Conservation (phyloP, 1,284 basidiomycete species). For the Megacollybia platyphylla region DNA sequence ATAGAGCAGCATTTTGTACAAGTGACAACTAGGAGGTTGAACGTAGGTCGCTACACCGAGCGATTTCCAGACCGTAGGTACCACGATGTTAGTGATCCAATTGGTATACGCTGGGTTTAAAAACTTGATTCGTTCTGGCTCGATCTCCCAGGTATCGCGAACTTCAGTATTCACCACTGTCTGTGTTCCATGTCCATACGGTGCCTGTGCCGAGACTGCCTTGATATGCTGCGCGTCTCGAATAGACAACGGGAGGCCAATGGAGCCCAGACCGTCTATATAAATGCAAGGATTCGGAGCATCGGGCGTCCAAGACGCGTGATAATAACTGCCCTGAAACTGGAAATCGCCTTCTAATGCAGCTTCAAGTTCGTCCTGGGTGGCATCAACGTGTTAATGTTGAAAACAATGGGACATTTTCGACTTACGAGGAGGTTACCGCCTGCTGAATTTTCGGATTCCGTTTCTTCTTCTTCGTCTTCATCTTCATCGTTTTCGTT, state of each 20-base stretch:
- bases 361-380: neutral
- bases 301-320: slow-evolving; percentile 1
- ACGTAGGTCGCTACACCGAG: neutral
- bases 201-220: slow-evolving; percentile 17
- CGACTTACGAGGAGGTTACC: neutral
- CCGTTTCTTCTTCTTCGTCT: neutral
- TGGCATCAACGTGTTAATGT: neutral
- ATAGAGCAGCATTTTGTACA: slow-evolving; percentile 1
- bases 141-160: slow-evolving; percentile 29
- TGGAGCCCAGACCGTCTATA: slow-evolving; percentile 11
- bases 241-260: slow-evolving; percentile 24
- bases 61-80: neutral
- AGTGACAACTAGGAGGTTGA: slow-evolving; percentile 1
- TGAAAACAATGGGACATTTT: neutral
- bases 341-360: neutral
- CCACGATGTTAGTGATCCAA: neutral
- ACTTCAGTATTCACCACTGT: slow-evolving; percentile 22
- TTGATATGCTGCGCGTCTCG: slow-evolving; percentile 23
- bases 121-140: slow-evolving; percentile 13
- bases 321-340: neutral
- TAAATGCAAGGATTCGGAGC: slow-evolving; percentile 15
- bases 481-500: neutral
- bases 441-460: neutral
- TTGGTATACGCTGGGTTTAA: neutral
- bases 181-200: slow-evolving; percentile 23